Evolutionary conservation across 1,139 yeast species (phyloP).

Genomic region (Suhomyces chickasaworum): DNA sequence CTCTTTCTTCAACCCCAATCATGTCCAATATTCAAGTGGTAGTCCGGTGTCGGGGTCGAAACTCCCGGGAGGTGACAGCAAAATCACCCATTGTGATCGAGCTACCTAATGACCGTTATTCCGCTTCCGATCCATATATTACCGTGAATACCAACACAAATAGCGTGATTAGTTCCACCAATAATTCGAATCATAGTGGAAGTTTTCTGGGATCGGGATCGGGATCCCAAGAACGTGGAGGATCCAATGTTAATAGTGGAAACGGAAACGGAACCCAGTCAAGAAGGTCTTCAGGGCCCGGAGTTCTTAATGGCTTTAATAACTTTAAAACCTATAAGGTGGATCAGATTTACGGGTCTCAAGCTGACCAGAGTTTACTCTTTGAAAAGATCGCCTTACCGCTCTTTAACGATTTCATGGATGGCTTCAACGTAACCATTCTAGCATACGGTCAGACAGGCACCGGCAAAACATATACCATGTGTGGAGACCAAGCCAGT

Average conservation of each 20-base stretch:
- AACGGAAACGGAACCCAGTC: not conserved
- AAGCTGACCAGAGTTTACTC: slow-evolving; percentile 60
- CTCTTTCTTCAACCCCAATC: slow-evolving; percentile 8
- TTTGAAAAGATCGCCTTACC: slow-evolving; percentile 68
- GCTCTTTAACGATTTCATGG: slow-evolving; percentile 60
- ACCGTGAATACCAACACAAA: slow-evolving; percentile 43
- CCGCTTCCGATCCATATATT: slow-evolving; percentile 36
- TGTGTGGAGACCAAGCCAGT: slow-evolving; percentile 59
- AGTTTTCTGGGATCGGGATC: not conserved
- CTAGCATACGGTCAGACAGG: slow-evolving; percentile 92
- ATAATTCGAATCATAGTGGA: not conserved
- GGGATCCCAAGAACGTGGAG: slow-evolving; percentile 3
- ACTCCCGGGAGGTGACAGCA: slow-evolving; percentile 65
- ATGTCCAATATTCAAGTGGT: slow-evolving; percentile 72
- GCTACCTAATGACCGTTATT: slow-evolving; percentile 52
- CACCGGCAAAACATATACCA: slow-evolving; percentile 85
- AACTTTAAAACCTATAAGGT: slow-evolving; percentile 59
- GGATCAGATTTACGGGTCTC: slow-evolving; percentile 75
- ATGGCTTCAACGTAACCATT: slow-evolving; percentile 76
- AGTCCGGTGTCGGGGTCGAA: slow-evolving; percentile 86
- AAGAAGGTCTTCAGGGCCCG: slow-evolving; percentile 10
- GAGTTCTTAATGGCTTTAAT: slow-evolving; percentile 10
- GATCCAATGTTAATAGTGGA: not conserved
- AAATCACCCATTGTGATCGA: slow-evolving; percentile 76
- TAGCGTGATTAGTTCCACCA: slow-evolving; percentile 23